phyloP scores from a whole-genome alignment of 352 stramenopile genomes.

The Phytophthora nicotianae region DNA sequence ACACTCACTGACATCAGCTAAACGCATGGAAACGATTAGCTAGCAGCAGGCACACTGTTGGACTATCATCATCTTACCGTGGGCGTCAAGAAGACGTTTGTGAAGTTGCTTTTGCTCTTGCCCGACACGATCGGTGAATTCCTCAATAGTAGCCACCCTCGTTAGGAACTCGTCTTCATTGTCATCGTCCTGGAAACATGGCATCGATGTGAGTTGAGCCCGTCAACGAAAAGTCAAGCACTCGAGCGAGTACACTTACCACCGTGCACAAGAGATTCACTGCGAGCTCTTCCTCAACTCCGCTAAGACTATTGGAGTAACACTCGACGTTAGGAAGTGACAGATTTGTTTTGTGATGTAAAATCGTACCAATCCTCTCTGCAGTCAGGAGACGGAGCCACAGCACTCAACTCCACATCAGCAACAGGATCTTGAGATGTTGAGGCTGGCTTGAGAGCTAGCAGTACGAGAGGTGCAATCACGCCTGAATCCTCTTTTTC shows the following conservation, averaged over 20 bases:
- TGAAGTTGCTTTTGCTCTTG: slow-evolving; percentile 34
- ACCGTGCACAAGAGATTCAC: slow-evolving; percentile 26
- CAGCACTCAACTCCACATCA: slow-evolving; percentile 4
- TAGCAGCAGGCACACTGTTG: neutral
- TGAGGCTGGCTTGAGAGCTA: neutral
- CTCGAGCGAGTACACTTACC: slow-evolving; percentile 13
- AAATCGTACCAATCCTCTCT: slow-evolving; percentile 30
- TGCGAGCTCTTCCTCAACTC: slow-evolving; percentile 28
- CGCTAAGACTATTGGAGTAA: slow-evolving; percentile 6
- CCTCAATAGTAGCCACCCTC: slow-evolving; percentile 25
- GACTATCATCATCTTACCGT: slow-evolving; percentile 29
- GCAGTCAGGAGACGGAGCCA: slow-evolving; percentile 17
- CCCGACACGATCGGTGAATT: slow-evolving; percentile 28
- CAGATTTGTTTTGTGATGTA: neutral
- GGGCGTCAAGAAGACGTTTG: slow-evolving; percentile 40
- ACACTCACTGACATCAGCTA: slow-evolving; percentile 47
- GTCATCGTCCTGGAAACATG: slow-evolving; percentile 34
- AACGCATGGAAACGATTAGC: slow-evolving; percentile 16
- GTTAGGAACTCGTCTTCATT: slow-evolving; percentile 38
- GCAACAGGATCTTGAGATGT: neutral
- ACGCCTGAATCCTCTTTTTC: neutral
- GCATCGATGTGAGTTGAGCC: slow-evolving; percentile 8
- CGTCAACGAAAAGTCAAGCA: neutral
- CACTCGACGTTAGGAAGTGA: slow-evolving; percentile 1
- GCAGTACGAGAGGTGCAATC: neutral